Conservation (phyloP, 2,329 filamentous ascomycete species). For the Penicillium sp. region DNA sequence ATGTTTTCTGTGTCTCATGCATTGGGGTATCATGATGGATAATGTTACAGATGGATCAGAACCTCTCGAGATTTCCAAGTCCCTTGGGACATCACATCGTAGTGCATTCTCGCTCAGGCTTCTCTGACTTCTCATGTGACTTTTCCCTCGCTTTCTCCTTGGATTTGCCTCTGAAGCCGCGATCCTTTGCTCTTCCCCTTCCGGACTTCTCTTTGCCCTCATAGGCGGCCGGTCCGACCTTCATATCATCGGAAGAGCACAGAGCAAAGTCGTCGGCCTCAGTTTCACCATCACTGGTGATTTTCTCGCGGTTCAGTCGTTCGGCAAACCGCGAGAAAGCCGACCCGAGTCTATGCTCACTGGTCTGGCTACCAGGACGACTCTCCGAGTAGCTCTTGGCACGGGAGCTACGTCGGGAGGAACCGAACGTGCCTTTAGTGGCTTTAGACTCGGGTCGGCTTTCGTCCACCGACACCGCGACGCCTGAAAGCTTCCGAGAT, state of each 20-base stretch:
- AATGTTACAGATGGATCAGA: conserved; percentile 10
- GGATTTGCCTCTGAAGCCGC: conserved; percentile 23
- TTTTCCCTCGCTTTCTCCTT: conserved; percentile 36
- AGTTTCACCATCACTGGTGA: conserved; percentile 28
- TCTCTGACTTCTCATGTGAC: conserved; percentile 33
- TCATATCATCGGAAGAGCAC: conserved; percentile 13
- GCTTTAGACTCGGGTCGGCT: no score
- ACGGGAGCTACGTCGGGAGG: conserved; percentile 29
- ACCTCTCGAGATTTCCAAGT: conserved; percentile 8
- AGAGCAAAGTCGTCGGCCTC: conserved; percentile 24
- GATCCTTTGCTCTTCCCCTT: conserved; percentile 20
- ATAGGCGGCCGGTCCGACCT: conserved; percentile 7
- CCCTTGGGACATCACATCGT: conserved; percentile 10
- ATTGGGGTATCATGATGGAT: conserved; percentile 15
- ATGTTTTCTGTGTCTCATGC: background rate
- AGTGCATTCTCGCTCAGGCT: conserved; percentile 41
- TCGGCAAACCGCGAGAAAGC: conserved; percentile 35
- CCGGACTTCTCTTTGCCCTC: conserved; percentile 25
- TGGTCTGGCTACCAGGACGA: conserved; percentile 33
- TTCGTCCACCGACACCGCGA: no score
- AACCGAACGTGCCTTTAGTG: conserved; percentile 18
- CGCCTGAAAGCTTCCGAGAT: conserved; percentile 17
- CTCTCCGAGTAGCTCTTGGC: conserved; percentile 32
- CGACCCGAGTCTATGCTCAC: conserved; percentile 34
- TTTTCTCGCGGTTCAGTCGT: conserved; percentile 29